These are phyloP conservation scores for Blastobotrys muscicola DNA, from an alignment of 805 yeast species.

Conservation along the genomic window DNA sequence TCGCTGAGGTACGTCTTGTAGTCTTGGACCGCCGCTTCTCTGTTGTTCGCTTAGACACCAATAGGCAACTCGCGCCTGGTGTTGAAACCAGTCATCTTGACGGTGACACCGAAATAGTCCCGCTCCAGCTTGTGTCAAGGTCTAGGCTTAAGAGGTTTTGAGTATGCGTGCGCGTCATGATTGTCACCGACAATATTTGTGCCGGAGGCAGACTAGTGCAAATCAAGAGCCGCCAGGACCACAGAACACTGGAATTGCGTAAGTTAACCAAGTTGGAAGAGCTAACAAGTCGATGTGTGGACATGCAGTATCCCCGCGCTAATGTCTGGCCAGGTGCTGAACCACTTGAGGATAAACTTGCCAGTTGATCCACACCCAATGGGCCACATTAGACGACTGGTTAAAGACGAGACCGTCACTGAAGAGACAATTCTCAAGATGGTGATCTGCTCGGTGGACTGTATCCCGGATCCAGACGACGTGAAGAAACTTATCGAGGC, in stretches of 20 bases:
- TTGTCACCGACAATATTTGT: conserved; percentile 9
- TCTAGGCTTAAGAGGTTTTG: too few species aligned
- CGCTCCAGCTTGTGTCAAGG: too few species aligned
- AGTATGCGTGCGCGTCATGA: not conserved
- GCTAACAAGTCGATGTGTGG: conserved; percentile 23
- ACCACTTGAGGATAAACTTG: conserved; percentile 21
- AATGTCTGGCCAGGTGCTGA: conserved; percentile 20
- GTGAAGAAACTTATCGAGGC: conserved; percentile 6
- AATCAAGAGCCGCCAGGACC: conserved; percentile 19
- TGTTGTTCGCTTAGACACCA: too few species aligned
- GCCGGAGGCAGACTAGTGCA: conserved; percentile 15
- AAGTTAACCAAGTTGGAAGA: not conserved
- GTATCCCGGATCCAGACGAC: conserved; percentile 22
- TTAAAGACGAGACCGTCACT: conserved; percentile 13
- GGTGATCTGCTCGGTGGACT: conserved; percentile 39
- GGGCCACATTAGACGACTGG: conserved; percentile 29
- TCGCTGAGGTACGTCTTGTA: too few species aligned
- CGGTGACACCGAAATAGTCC: too few species aligned
- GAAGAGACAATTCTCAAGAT: conserved; percentile 20
- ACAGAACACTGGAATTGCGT: conserved; percentile 14
- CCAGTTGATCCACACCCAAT: conserved; percentile 27
- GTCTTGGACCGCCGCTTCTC: too few species aligned
- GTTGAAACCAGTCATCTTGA: too few species aligned
- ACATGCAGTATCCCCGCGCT: conserved; percentile 25
- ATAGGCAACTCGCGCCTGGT: too few species aligned